Evolutionary conservation across 2,329 filamentous ascomycete species (phyloP).

Genomic region (Gaeumannomyces sp.): DNA sequence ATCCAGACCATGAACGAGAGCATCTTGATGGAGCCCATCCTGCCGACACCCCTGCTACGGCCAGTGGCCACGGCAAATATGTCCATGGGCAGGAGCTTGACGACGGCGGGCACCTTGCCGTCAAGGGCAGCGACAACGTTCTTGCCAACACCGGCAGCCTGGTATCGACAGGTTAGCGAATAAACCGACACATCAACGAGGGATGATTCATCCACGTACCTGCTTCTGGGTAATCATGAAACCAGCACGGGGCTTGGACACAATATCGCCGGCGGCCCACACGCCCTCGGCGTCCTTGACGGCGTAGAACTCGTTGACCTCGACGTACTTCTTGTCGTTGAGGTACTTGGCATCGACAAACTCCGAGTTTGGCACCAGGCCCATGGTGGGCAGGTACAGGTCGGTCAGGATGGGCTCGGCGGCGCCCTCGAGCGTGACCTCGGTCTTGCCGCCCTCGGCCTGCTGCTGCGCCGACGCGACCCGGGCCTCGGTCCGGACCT

Average conservation of each 20-base stretch:
- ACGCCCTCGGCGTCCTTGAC: constrained; percentile 38
- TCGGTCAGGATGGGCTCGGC: constrained; percentile 45
- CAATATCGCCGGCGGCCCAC: constrained; percentile 50
- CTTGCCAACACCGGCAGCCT: constrained; percentile 44
- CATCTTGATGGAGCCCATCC: constrained; percentile 39
- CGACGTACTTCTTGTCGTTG: constrained; percentile 36
- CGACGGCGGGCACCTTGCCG: constrained; percentile 35
- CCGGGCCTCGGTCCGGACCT: constrained; percentile 35
- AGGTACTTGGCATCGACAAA: constrained; percentile 42
- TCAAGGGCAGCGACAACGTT: constrained; percentile 44
- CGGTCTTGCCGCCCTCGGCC: constrained; percentile 37
- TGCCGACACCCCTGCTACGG: constrained; percentile 43
- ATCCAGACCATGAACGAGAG: constrained; percentile 46
- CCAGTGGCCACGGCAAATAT: constrained; percentile 42
- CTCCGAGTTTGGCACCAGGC: constrained; percentile 47
- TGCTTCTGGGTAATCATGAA: constrained; percentile 43
- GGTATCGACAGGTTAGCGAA: neutral
- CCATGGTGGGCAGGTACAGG: constrained; percentile 44
- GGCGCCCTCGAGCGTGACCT: constrained; percentile 40
- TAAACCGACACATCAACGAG: no score
- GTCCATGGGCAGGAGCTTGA: constrained; percentile 44
- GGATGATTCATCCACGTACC: constrained; percentile 22
- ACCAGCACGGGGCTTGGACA: constrained; percentile 40
- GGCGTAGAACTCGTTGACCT: constrained; percentile 44
- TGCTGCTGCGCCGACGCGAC: constrained; percentile 28